Evolutionary conservation across 2,329 filamentous ascomycete species (phyloP).

Genomic region (Colletotrichum scovillei): DNA sequence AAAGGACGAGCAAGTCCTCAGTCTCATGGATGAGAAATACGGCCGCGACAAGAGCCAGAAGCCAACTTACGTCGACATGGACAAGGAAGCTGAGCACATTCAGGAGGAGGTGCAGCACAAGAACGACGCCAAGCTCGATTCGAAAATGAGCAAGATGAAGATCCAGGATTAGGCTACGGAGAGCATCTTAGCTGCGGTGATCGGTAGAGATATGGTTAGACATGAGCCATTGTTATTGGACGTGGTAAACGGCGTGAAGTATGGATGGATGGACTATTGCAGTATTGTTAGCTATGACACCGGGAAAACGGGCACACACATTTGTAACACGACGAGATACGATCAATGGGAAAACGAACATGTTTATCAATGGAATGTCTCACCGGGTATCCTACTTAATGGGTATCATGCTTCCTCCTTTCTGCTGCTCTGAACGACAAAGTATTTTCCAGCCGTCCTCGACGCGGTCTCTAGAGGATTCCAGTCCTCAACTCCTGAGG

Average conservation of each 20-base stretch:
- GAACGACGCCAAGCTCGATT: constrained; percentile 36
- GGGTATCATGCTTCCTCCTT: constrained; percentile 40
- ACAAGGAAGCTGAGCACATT: constrained; percentile 33
- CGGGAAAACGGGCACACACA: background rate
- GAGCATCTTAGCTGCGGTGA: constrained; percentile 33
- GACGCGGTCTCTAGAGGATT: constrained; percentile 75
- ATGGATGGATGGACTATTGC: constrained; percentile 3
- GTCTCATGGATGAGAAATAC: constrained; percentile 49
- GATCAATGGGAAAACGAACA: constrained; percentile 15
- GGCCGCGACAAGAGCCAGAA: constrained; percentile 46
- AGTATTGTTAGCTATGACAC: constrained; percentile 8
- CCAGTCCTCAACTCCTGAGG: constrained; percentile 70
- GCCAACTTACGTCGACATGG: constrained; percentile 26
- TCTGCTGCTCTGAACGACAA: constrained; percentile 76
- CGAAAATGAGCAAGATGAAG: constrained; percentile 43
- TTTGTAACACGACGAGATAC: constrained; percentile 6
- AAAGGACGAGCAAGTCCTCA: constrained; percentile 45
- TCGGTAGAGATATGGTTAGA: constrained; percentile 26
- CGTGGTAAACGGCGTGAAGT: background rate
- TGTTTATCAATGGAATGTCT: constrained; percentile 10
- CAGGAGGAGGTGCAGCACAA: constrained; percentile 42
- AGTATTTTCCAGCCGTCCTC: constrained; percentile 77
- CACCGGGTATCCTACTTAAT: constrained; percentile 13
- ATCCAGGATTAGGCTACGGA: constrained; percentile 37
- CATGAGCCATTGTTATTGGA: constrained; percentile 7